Conservation (phyloP, 179 eudicot species). For the Dionaea muscipula region DNA sequence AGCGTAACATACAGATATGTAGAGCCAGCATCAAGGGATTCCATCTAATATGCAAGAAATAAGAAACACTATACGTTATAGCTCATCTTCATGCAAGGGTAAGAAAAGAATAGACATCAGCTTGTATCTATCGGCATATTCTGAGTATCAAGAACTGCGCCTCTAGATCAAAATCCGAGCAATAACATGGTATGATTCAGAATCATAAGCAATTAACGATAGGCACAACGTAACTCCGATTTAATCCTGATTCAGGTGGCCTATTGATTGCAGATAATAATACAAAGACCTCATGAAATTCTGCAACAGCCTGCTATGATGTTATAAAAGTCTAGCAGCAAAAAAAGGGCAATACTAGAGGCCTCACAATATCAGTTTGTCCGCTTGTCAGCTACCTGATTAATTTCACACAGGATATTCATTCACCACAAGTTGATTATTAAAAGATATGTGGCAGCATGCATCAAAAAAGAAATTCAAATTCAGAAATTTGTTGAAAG, state of each 20-base stretch:
- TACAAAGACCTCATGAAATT: too few relatives aligned
- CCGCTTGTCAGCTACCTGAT: too few relatives aligned
- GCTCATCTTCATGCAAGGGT: conserved; percentile 4
- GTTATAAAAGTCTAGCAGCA: neutral
- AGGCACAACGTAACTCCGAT: conserved; percentile 25
- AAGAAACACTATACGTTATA: too few relatives aligned
- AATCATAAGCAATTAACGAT: neutral
- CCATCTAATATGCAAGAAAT: conserved; percentile 28
- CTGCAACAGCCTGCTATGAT: neutral
- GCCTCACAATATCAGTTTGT: too few relatives aligned
- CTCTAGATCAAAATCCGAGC: conserved; percentile 63
- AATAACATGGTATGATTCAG: conserved; percentile 6
- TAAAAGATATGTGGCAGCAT: too few relatives aligned
- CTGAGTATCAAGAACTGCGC: conserved; percentile 52
- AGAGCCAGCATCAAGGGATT: conserved; percentile 80
- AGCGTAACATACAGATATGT: conserved; percentile 75
- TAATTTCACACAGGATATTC: too few relatives aligned
- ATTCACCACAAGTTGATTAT: too few relatives aligned
- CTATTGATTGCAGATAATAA: too few relatives aligned
- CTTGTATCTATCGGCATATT: conserved; percentile 72
- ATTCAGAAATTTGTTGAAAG: neutral
- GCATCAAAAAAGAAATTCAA: neutral
- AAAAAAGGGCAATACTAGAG: too few relatives aligned
- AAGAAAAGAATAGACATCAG: neutral
- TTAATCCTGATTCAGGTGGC: conserved; percentile 21